Percentiles rank a stretch among this genome's conserved stretches.
Conservation (phyloP, 441 rosid genomes). For the Gossypium gossypioides region DNA sequence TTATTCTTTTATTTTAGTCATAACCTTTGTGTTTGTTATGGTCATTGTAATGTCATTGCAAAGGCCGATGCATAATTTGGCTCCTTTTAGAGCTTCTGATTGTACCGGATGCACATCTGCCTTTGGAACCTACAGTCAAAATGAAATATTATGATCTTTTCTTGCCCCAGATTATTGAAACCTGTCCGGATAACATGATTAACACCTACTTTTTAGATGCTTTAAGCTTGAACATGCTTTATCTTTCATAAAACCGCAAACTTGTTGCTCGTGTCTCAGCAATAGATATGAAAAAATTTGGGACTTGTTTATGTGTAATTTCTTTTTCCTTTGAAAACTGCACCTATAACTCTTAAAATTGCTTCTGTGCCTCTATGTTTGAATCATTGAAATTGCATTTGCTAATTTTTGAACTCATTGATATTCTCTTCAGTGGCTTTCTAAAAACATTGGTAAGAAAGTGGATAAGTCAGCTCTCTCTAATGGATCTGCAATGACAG, state of each 20-base stretch:
- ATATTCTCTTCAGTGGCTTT: conserved; percentile 54
- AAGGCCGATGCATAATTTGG: not conserved
- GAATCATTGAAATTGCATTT: not conserved
- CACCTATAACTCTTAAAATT: not conserved
- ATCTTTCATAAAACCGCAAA: not conserved
- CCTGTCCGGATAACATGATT: not conserved
- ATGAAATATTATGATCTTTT: not conserved
- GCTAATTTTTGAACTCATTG: not conserved
- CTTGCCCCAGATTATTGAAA: not conserved
- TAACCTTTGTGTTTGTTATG: not conserved
- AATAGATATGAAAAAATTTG: not conserved
- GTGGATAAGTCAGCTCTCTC: conserved; percentile 48
- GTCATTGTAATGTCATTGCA: not conserved
- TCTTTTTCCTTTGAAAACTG: not conserved
- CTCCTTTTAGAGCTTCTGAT: not conserved
- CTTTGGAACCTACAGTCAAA: not conserved
- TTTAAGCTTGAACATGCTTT: not conserved
- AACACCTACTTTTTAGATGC: not conserved
- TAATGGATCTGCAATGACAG: conserved; percentile 39
- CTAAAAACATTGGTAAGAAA: conserved; percentile 61
- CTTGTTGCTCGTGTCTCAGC: not conserved
- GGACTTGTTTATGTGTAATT: not conserved
- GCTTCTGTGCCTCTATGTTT: not conserved
- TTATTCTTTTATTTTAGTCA: not conserved
- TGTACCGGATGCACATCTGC: not conserved